Percentiles rank a stretch among this genome's conserved stretches.
Conservation (phyloP, 1,284 basidiomycete genomes). For the Exobasidium rhododendri region DNA sequence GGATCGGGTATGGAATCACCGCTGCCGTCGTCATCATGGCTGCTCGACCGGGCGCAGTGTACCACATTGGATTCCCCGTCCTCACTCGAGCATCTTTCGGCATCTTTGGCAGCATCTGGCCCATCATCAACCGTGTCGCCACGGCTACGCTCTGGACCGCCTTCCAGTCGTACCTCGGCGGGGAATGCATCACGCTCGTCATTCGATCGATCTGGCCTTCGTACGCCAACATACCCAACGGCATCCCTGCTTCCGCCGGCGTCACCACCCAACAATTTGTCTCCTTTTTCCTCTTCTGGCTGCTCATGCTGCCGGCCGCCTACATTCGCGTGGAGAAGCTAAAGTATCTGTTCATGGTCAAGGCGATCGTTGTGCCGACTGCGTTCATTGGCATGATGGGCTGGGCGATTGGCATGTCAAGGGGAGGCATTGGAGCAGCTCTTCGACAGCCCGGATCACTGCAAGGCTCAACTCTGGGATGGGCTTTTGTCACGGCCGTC, state of each 20-base stretch:
- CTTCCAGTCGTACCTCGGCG: conserved; percentile 60
- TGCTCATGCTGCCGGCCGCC: conserved; percentile 72
- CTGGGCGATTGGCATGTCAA: conserved; percentile 73
- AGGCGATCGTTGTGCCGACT: conserved; percentile 64
- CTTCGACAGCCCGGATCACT: conserved; percentile 66
- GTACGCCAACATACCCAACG: conserved; percentile 68
- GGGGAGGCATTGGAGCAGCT: conserved; percentile 73
- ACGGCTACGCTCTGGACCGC: conserved; percentile 67
- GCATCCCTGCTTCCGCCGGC: conserved; percentile 67
- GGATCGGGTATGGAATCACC: conserved; percentile 68
- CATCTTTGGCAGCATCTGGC: conserved; percentile 77
- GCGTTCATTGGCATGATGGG: conserved; percentile 67
- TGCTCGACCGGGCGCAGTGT: conserved; percentile 66
- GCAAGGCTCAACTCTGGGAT: conserved; percentile 69
- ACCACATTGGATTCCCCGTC: conserved; percentile 70
- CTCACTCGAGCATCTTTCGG: conserved; percentile 70
- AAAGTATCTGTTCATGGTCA: conserved; percentile 75
- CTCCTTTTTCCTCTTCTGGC: conserved; percentile 82
- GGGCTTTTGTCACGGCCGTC: conserved; percentile 68
- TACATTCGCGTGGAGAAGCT: conserved; percentile 78
- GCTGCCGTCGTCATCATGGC: conserved; percentile 74
- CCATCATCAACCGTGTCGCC: conserved; percentile 68
- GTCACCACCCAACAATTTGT: conserved; percentile 70
- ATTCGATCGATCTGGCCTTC: conserved; percentile 65
- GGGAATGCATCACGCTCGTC: conserved; percentile 68